Evolutionary conservation across 2,329 filamentous ascomycete genomes (phyloP), one percentile per base, ranked within the genome.

Genomic region (Triangularia verruculosa): DNA sequence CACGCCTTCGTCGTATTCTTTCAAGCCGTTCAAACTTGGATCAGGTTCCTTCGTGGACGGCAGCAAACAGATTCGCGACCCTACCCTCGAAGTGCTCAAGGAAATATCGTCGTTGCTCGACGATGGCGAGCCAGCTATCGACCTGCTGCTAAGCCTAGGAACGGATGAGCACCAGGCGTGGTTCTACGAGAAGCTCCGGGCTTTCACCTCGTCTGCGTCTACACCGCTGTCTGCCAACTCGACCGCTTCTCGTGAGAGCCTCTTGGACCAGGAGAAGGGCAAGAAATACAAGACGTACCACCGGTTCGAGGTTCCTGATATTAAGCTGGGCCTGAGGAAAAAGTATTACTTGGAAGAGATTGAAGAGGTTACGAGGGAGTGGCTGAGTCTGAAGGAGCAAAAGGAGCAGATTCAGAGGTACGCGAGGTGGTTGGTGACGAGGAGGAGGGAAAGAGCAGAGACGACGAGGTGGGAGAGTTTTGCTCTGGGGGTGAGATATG

Each of bases 11-110:
- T 64, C 65, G 34, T 61, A 64, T n/a, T 65, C 64, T 1, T 70
- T 70, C 67, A 70, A 70, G 55, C 69, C 70, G 5, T 71, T 70
- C 68, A 67, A 67, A 53, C 66, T 70, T n/a, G 67, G 69, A 11
- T 58, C 66, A 2, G 70, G 64, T 15, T 66, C 70, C 17, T 71
- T 70, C 43, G 69, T 71, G 32, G 69, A 71, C 63, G 70, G 69
- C 61, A 71, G 68, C 65, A 70, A 68, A 34, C 64, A 68, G 52
- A 66, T 71, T 52, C 69, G 68, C 11, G 67, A 71, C 54, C 70
- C 68, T 3, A 69, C 69, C 0, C 55, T 71, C 0, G 68, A 70
- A 32, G 68, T 70, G 1, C 34, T 70, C 24, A 70, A 70, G 52
- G 69, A 70, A 54, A 67, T 70, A 20, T 64, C 65, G 1, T 60